Conservation (phyloP, 2,329 filamentous ascomycete genomes). For the Penicillium sp. region DNA sequence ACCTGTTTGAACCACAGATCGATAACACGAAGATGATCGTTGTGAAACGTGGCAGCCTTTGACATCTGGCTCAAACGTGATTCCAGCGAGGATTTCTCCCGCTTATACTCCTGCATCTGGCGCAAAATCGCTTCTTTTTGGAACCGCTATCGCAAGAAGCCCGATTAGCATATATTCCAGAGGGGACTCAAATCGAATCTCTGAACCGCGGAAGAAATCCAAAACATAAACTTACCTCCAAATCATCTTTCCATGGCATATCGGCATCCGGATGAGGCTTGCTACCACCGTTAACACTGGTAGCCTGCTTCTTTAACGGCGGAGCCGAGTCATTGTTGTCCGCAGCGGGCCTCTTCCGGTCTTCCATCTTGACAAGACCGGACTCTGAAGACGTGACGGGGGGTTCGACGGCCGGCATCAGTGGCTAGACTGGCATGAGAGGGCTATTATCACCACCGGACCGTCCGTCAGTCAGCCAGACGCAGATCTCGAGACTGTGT, state of each 20-base stretch:
- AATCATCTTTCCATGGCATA: slow-evolving; percentile 61
- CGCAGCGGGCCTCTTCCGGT: slow-evolving; percentile 89
- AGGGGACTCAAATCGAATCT: not conserved
- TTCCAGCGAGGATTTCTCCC: slow-evolving; percentile 75
- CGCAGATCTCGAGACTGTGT: slow-evolving; percentile 22
- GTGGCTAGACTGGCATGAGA: slow-evolving; percentile 48
- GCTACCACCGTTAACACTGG: slow-evolving; percentile 61
- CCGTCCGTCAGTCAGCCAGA: slow-evolving; percentile 28
- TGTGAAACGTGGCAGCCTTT: slow-evolving; percentile 70
- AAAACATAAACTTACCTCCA: slow-evolving; percentile 54
- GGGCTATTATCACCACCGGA: slow-evolving; percentile 28
- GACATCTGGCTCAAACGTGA: slow-evolving; percentile 69
- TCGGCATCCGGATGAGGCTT: slow-evolving; percentile 58
- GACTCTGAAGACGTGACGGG: slow-evolving; percentile 66
- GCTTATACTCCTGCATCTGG: slow-evolving; percentile 96
- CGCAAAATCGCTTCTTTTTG: slow-evolving; percentile 95
- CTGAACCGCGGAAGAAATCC: not conserved
- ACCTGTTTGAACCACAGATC: slow-evolving; percentile 95
- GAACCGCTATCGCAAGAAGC: slow-evolving; percentile 54
- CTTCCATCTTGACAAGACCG: slow-evolving; percentile 91
- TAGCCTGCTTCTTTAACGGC: slow-evolving; percentile 81
- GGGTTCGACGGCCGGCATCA: slow-evolving; percentile 79
- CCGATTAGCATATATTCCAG: slow-evolving; percentile 26
- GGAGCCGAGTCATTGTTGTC: slow-evolving; percentile 75
- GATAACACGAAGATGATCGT: slow-evolving; percentile 82